Base-by-base conservation (phyloP, 805 yeast species). In the Teunomyces funiuensis region DNA sequence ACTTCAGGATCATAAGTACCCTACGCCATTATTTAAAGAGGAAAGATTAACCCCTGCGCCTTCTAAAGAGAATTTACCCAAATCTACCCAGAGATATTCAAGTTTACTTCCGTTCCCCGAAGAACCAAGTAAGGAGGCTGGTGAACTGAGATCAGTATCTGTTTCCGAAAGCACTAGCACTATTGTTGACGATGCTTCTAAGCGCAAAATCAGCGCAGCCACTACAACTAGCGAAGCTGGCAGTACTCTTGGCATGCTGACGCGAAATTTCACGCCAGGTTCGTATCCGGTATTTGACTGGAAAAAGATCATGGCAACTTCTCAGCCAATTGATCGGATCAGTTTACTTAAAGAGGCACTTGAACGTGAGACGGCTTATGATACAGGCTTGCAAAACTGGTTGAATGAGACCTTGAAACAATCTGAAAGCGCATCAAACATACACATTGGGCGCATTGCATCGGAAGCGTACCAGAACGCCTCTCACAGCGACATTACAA, bases 381-480 rank as follows among this genome's bases (percentile, higher is more conserved):
- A 81, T 38, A 70, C 82, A 0, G 87, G 87, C 1, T 58, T 83
- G n/a, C 71, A 71, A 17, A 63, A 69, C 1, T 83, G 86, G 83
- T 65, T 81, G 55, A 57, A 51, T 56, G 79, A 55, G 60, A 65
- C 71, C 50, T 67, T 66, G 59, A 72, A 48, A 55, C 68, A 50
- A 53, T 61, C 63, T 1, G 63, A 60, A 36, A 53, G 50, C 23
- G 50, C 62, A 7, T 55, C 65, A n/a, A 63, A 51, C 42, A 69
- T 69, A 19, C 74, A 61, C 43, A 66, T 75, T 37, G 81, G 82
- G 0, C 70, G 69, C 14, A 74, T 80, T 46, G 89, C 84, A 2
- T 66, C 76, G 22, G 79, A 75, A 41, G 88, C 88, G 1, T 83
- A 82, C 57, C 80, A 78, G 28, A 80, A 82, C 52, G 85, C 86